These are phyloP conservation scores for Setaria italica DNA, from an alignment of 202 grass and related monocot species.

Conservation along the genomic window DNA sequence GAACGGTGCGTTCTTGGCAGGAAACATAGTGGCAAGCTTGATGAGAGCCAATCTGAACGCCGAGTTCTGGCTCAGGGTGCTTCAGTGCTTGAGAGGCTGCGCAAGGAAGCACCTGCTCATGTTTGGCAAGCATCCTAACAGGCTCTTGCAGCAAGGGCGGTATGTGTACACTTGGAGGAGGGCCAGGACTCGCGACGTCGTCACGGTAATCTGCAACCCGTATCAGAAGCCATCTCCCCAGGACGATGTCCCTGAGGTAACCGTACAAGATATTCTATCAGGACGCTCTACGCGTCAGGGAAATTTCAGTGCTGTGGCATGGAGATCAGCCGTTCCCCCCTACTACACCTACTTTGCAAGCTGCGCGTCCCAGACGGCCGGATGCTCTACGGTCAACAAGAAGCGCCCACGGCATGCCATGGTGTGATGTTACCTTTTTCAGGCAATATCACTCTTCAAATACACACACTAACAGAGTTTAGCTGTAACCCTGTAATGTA, in stretches of 20 bases:
- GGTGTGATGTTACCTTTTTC: background rate
- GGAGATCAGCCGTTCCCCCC: constrained; percentile 44
- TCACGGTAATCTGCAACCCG: background rate
- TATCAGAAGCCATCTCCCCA: background rate
- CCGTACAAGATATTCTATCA: background rate
- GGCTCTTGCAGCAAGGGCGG: background rate
- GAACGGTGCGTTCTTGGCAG: background rate
- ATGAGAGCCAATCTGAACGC: constrained; percentile 11
- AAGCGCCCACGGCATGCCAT: constrained; percentile 25
- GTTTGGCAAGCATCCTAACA: constrained; percentile 23
- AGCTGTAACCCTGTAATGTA: background rate
- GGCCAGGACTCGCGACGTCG: background rate
- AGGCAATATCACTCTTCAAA: background rate
- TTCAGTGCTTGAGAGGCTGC: constrained; percentile 7
- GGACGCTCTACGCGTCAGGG: background rate
- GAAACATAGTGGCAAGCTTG: background rate
- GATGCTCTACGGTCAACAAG: background rate
- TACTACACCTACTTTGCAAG: constrained; percentile 39
- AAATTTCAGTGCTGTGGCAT: constrained; percentile 12
- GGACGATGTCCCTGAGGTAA: constrained; percentile 14
- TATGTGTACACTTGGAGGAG: background rate
- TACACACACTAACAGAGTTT: background rate
- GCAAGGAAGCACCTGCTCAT: background rate
- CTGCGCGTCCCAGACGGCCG: background rate
- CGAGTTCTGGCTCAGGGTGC: constrained; percentile 25